Base-by-base conservation (phyloP, 1,284 basidiomycete genomes). In the Ustilago bromivora region DNA sequence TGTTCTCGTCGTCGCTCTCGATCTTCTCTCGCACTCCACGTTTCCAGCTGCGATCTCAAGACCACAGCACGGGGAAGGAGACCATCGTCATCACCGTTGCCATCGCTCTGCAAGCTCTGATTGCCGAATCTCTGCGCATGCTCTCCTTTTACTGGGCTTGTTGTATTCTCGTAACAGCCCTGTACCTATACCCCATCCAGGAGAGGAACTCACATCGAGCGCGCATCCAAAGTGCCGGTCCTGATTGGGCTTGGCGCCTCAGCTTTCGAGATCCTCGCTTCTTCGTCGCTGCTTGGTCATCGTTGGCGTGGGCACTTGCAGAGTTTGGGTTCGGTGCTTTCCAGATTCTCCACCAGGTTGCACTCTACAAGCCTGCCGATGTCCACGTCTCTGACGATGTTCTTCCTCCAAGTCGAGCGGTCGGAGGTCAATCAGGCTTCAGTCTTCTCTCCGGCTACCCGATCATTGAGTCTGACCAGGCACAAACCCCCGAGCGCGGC, bases 121-220 rank as follows among this genome's bases (percentile, higher is more conserved):
- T 78, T 15, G 67, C 67, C 7, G 71, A 78, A 49, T 36, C 67
- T 6, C 35, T 78, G 46, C 63, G 71, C 3, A 66, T 78, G 12
- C 64, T 78, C 10, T 73, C 76, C 15, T 74, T 75, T 49, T 78
- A 66, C 63, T 71, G 72, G 68, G 65, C 71, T 4, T 71, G 76
- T 53, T 71, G 67, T 61, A 71, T 75, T 40, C 71, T 78, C 53
- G 66, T 77, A 51, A 69, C 75, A 4, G 63, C 70, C 5, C 70
- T 77, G 23, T 72, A 73, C 35, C 58, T 76, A 23, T 76, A 76
- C 57, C 69, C 74, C 19, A 71, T 71, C 31, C 74, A 76, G 57
- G 74, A 71, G 32, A 52, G 59, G n/a, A 47, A 66, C 31, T 28
- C 52, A 9, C 53, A 67, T 55, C 65, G 57, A 3, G 23, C 54